phyloP scores from a whole-genome alignment of 257 asterid species.

The Nicotiana otophora region DNA sequence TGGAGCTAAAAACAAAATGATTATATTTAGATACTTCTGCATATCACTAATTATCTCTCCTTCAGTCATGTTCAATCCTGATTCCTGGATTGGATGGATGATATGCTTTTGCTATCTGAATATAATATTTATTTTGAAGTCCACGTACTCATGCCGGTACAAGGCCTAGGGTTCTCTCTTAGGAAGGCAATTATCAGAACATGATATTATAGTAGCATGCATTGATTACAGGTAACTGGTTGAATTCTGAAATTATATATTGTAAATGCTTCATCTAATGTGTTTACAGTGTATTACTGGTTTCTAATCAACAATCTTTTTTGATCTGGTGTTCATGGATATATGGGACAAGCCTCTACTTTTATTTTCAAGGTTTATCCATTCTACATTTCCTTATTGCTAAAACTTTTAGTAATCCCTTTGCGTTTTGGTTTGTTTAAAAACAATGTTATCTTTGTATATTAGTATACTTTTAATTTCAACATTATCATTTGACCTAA shows the following conservation, averaged over 20 bases:
- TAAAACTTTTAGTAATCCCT: too few species aligned
- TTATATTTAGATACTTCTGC: neutral
- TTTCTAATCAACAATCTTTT: neutral
- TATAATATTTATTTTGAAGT: neutral
- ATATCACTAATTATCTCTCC: neutral
- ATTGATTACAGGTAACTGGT: conserved; percentile 76
- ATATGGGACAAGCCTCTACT: too few species aligned
- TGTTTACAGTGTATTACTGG: neutral
- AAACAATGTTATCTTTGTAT: too few species aligned
- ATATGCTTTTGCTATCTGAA: neutral
- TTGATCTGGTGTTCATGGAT: too few species aligned
- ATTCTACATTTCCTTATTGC: too few species aligned
- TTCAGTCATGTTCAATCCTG: neutral
- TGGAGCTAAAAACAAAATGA: neutral
- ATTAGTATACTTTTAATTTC: too few species aligned
- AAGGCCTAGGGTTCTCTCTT: conserved; percentile 98
- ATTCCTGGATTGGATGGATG: neutral
- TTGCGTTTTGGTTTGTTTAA: too few species aligned
- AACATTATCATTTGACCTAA: too few species aligned
- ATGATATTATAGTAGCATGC: conserved; percentile 92
- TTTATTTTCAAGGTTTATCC: too few species aligned
- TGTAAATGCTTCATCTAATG: neutral
- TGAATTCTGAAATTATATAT: too few species aligned
- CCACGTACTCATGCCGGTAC: conserved; percentile 46
- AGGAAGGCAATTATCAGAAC: conserved; percentile 84